Evolutionary conservation across 164 flowering plant genomes (phyloP), one percentile per base, ranked within the genome.

Genomic region (Dillenia suffruticosa): DNA sequence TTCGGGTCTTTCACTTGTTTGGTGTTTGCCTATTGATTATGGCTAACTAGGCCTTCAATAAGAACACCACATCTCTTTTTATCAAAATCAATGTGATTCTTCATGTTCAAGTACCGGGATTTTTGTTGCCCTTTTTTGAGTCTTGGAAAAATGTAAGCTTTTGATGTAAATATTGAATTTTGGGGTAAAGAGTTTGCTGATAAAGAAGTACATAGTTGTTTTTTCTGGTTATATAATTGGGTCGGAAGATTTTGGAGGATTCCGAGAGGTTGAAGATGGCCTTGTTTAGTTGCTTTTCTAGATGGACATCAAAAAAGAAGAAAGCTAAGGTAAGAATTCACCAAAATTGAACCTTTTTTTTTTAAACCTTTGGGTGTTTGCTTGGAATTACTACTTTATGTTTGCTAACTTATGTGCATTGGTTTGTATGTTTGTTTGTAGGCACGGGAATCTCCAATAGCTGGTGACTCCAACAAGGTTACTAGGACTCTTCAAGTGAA

Each of bases 11-110:
- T 76, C 74, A 17, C 70, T 69, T 61, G 76, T 82, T 75, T 74
- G 84, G 85, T 65, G 77, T 12, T 79, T 84, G 64, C 98, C 96
- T 5, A 65, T 89, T 68, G 98, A 89, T 73, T 86, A 87, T 61
- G 98, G 91, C 89, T 86, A 81, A 87, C 63, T 44, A 32, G 40
- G 7, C 40, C 40, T 32, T 32, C 40, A 32, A 32, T 32, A 32
- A 32, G 40, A 32, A 5, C 40, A 32, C 7, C 40, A 6, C 40
- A 32, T 62, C 57, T 64, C 66, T 54, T 67, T 52, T 10, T 13
- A 9, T 19, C 15, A 24, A 48, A 8, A 49, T 44, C 19, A 56
- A 62, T 71, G 64, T 72, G 63, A 69, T 51, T 32, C 40, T 22
- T 50, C 15, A 45, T 46, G 5, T 46, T 12, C 62, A 5, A 32